Evolutionary conservation across 257 asterid species (phyloP).

Genomic region (Voacanga thouarsii): DNA sequence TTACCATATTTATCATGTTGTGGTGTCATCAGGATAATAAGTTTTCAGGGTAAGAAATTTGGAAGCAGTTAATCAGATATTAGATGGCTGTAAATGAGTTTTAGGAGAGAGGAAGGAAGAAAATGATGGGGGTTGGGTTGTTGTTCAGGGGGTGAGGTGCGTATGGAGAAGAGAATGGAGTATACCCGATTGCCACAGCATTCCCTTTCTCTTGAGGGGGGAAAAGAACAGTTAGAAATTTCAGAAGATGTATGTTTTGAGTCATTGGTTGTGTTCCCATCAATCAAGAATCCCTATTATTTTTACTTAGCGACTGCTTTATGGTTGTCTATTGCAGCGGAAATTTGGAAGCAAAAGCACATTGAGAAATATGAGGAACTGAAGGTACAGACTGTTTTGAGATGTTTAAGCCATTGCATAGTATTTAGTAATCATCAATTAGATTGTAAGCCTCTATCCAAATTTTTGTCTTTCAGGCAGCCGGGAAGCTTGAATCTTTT

Average conservation of each 20-base stretch:
- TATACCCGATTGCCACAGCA: background rate
- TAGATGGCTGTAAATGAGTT: background rate
- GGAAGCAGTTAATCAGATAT: background rate
- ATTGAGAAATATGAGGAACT: constrained; percentile 75
- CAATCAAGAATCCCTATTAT: background rate
- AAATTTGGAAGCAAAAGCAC: constrained; percentile 59
- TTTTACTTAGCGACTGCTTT: background rate
- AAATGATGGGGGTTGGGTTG: too few relatives aligned
- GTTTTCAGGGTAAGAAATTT: background rate
- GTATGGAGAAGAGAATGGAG: too few relatives aligned
- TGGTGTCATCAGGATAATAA: background rate
- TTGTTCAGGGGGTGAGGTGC: background rate
- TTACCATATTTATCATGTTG: background rate
- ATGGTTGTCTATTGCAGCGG: constrained; percentile 57
- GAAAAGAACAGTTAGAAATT: background rate
- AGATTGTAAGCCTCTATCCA: background rate
- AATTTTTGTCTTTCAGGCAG: constrained; percentile 39
- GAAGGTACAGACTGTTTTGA: constrained; percentile 42
- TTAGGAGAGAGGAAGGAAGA: background rate
- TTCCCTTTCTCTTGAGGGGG: too few relatives aligned
- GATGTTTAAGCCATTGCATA: background rate
- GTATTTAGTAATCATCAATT: background rate
- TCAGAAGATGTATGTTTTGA: background rate
- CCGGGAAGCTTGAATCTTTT: constrained; percentile 80
- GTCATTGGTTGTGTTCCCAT: background rate